These are phyloP conservation scores for Stagonosporopsis tanaceti DNA, from an alignment of 2,329 filamentous ascomycete species.

Conservation along the genomic window DNA sequence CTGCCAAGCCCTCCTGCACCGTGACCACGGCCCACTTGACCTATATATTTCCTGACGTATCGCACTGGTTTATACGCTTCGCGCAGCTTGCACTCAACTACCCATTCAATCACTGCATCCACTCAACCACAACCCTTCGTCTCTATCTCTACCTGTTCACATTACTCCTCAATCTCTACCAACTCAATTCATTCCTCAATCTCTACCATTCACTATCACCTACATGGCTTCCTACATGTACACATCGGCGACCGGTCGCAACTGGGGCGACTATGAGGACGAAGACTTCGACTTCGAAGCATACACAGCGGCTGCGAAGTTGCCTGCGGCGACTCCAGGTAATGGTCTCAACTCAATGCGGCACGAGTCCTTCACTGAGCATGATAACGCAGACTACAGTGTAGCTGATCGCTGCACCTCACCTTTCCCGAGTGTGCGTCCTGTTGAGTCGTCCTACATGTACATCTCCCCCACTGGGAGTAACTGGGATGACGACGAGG, in stretches of 20 bases:
- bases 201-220: background rate
- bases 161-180: too few relatives aligned
- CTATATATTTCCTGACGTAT: background rate
- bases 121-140: too few relatives aligned
- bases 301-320: background rate
- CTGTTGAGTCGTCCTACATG: background rate
- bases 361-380: too few relatives aligned
- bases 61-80: background rate
- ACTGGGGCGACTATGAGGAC: background rate
- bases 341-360: too few relatives aligned
- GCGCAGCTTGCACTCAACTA: too few relatives aligned
- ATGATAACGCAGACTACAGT: background rate
- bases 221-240: background rate
- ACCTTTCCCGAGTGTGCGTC: background rate
- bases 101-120: background rate
- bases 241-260: background rate
- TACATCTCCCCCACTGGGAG: conserved; percentile 5
- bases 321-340: background rate
- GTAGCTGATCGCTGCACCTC: background rate
- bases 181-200: too few relatives aligned
- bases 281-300: background rate
- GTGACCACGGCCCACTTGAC: background rate
- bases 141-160: too few relatives aligned
- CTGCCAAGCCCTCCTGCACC: conserved; percentile 1
- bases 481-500: conserved; percentile 36